Evolutionary conservation across 1,284 basidiomycete genomes (phyloP), one percentile per base, ranked within the genome.

Genomic region (Stereum hirsutum): DNA sequence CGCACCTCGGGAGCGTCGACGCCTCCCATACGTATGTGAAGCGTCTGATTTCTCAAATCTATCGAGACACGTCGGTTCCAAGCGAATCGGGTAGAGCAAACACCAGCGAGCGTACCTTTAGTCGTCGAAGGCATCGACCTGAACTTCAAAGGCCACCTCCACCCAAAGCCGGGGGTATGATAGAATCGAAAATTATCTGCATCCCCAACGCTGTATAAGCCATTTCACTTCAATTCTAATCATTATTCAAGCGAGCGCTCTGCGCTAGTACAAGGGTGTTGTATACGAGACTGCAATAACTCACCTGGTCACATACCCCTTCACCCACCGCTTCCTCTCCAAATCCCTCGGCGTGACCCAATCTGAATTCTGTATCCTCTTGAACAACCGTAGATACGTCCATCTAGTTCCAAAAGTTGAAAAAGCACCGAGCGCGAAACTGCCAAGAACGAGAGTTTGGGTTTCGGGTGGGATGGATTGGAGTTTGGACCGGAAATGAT

Each of bases 11-110:
- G 92, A 1, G 92, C 92, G 58, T 96, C 92, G 8, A 91, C 78
- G 0, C 88, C 92, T 7, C 86, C 87, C 38, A 95, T 75, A 20
- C 92, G 78, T 36, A 96, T 80, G 53, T 85, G 81, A 15, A 95
- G 69, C 0, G 90, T 94, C 52, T 88, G 65, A 48, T 82, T 74
- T 56, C 76, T 83, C 40, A 91, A 65, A 1, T 76, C 88, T 87
- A 49, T 6, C n/a, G 6, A 38, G 12, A 19, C 15, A 31, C 36
- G 31, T 39, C 14, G 19, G 17, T 21, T 6, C 31, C 17, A 4
- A 4, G 3, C 20, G 12, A 24, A 24, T 39, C n/a, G 38, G 41
- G 30, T n/a, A 48, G 24, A 7, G 32, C 20, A 32, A 14, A 21
- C 10, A 28, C 37, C 12, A 19, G 24, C 15, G 20, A 19, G 42